A percentile compares a stretch with the other conserved stretches of the same genome.
These are phyloP conservation scores for Platanthera zijinensis DNA, from an alignment of 106 monocot species.

Conservation along the genomic window DNA sequence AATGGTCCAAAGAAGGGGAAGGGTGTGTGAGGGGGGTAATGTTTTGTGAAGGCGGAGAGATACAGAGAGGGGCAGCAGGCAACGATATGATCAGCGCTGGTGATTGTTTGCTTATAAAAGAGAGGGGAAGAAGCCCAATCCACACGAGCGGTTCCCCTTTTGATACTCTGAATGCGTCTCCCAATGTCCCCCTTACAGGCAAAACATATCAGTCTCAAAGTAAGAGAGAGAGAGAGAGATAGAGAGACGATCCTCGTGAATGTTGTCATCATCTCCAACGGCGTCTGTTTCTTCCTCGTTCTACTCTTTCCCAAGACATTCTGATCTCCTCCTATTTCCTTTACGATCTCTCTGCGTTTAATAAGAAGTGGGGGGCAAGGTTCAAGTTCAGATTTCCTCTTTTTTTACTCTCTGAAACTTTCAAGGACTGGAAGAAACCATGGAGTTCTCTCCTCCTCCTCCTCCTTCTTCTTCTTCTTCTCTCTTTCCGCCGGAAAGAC, in stretches of 20 bases:
- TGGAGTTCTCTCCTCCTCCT: constrained; percentile 19
- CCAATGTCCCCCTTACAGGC: not conserved
- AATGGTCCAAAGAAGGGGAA: no score
- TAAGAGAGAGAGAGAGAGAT: not conserved
- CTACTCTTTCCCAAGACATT: not conserved
- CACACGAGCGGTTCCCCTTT: constrained; percentile 2
- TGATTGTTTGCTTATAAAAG: not conserved
- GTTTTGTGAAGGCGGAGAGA: no score
- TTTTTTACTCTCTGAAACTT: not conserved
- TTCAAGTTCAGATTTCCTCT: not conserved
- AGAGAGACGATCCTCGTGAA: not conserved
- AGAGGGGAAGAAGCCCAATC: not conserved
- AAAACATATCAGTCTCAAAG: constrained; percentile 5
- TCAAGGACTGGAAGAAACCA: not conserved
- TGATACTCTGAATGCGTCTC: constrained; percentile 1
- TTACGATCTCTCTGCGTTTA: not conserved
- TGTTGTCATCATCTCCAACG: not conserved
- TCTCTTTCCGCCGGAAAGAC: constrained; percentile 8
- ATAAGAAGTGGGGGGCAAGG: not conserved
- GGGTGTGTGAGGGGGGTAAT: no score
- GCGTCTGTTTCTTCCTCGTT: not conserved
- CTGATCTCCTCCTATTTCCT: not conserved
- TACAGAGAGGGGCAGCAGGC: no score
- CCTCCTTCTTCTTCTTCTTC: not conserved
- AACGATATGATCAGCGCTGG: no score